A percentile compares a stretch with the other conserved stretches of the same genome.
These are phyloP conservation scores for Penicillium sp. DNA, from an alignment of 2,329 filamentous ascomycete species.

Conservation along the genomic window DNA sequence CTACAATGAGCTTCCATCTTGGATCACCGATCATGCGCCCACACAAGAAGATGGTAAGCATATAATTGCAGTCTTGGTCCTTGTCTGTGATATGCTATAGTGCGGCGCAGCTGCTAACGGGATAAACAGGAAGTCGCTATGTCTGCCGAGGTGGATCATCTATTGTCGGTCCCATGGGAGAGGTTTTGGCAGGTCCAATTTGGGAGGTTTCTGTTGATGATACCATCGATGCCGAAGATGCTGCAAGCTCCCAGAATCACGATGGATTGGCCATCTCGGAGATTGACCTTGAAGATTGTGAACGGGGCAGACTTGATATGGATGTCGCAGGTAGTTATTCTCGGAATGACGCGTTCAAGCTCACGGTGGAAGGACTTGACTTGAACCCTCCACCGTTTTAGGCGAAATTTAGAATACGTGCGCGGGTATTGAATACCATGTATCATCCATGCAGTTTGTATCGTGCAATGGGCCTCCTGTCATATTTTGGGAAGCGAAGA, in stretches of 20 bases:
- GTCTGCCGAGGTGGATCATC: conserved; percentile 73
- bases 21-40: conserved; percentile 47
- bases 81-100: conserved; percentile 39
- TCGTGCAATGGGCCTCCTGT: not conserved
- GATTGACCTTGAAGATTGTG: conserved; percentile 85
- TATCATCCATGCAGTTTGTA: too few relatives aligned
- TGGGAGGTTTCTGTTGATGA: conserved; percentile 64
- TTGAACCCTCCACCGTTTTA: conserved; percentile 57
- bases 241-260: not conserved
- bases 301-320: conserved; percentile 76
- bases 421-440: not conserved
- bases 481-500: not conserved
- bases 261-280: conserved; percentile 65
- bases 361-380: conserved; percentile 62
- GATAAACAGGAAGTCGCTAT: conserved; percentile 2
- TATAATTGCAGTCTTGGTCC: conserved; percentile 30
- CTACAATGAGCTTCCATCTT: conserved; percentile 57
- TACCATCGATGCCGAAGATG: conserved; percentile 24
- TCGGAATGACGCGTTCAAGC: conserved; percentile 64
- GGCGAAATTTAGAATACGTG: conserved; percentile 8
- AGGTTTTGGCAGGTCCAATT: conserved; percentile 76
- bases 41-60: conserved; percentile 23
- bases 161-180: conserved; percentile 76
- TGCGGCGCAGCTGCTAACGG: conserved; percentile 20
- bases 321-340: conserved; percentile 87